A percentile compares a stretch with the other conserved stretches of the same genome.
Conservation (phyloP, 768 basidiomycete genomes). For the Mycena vitilis region DNA sequence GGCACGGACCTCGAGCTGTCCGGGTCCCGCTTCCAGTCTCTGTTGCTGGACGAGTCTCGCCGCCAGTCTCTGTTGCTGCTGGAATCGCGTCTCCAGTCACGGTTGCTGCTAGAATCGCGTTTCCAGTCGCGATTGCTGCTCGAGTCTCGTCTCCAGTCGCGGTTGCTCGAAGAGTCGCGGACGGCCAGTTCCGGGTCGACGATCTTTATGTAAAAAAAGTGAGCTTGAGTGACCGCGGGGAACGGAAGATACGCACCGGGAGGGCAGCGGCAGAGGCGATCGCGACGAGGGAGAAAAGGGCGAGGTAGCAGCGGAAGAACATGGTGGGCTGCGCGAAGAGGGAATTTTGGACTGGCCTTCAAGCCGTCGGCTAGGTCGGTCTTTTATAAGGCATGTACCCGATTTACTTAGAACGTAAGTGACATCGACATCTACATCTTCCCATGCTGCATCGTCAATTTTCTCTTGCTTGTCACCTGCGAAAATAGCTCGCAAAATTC, state of each 20-base stretch:
- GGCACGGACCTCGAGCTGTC: conserved; percentile 9
- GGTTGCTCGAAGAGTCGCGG: conserved; percentile 14
- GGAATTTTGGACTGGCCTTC: conserved; percentile 12
- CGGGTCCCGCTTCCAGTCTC: conserved; percentile 35
- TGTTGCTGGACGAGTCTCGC: conserved; percentile 33
- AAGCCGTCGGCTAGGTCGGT: conserved; percentile 17
- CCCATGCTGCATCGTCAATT: neutral
- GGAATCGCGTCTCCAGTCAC: conserved; percentile 37
- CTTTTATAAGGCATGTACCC: conserved; percentile 50
- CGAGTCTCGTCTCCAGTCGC: conserved; percentile 30
- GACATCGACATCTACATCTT: neutral
- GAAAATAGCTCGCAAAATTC: too few relatives aligned
- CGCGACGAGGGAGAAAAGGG: conserved; percentile 49
- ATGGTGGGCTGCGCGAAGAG: conserved; percentile 39
- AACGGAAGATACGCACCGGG: conserved; percentile 47
- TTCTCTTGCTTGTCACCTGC: neutral
- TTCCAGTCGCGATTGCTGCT: conserved; percentile 37
- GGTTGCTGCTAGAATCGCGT: conserved; percentile 32
- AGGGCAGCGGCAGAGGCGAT: conserved; percentile 48
- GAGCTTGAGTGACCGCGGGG: conserved; percentile 10
- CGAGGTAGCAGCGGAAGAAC: conserved; percentile 49
- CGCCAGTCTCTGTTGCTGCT: conserved; percentile 37
- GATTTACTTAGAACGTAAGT: conserved; percentile 38
- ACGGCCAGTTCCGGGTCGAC: conserved; percentile 36
- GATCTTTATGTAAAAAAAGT: conserved; percentile 31